Conservation (phyloP, 345 rosid species). For the Salix viminalis region DNA sequence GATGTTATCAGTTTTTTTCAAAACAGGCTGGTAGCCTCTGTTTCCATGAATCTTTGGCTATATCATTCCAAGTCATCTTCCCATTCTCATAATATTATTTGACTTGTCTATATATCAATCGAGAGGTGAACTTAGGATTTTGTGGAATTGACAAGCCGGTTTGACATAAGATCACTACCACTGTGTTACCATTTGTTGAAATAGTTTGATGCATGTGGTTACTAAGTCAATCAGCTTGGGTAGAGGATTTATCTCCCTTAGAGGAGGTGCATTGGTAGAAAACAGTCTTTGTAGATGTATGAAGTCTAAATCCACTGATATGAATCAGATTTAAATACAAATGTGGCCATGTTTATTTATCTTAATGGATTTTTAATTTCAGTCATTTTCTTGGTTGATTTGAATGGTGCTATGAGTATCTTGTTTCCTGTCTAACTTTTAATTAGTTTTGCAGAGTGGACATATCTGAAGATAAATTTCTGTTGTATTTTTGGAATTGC, state of each 20-base stretch:
- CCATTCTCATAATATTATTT: neutral
- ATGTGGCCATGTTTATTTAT: neutral
- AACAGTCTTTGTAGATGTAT: neutral
- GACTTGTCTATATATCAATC: neutral
- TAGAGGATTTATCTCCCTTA: neutral
- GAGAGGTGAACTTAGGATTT: neutral
- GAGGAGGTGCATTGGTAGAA: neutral
- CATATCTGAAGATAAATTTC: slow-evolving; percentile 76
- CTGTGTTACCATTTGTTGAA: neutral
- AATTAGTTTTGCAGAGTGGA: slow-evolving; percentile 53
- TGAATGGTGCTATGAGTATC: neutral
- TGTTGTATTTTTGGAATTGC: slow-evolving; percentile 81
- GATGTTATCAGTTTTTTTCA: neutral
- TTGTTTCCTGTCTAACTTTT: neutral
- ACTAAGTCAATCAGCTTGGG: neutral
- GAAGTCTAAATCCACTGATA: neutral
- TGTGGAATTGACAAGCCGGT: neutral
- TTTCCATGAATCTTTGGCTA: neutral
- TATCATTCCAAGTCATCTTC: neutral
- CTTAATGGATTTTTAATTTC: neutral
- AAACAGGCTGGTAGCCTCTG: neutral
- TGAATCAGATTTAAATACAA: slow-evolving; percentile 5
- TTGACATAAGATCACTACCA: neutral
- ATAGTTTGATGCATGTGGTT: neutral
- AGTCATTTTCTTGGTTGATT: slow-evolving; percentile 1